Percentiles rank a stretch among this genome's conserved stretches.
phyloP scores from a whole-genome alignment of 192 early-diverging fungal species.

The Entrophospora sp. region DNA sequence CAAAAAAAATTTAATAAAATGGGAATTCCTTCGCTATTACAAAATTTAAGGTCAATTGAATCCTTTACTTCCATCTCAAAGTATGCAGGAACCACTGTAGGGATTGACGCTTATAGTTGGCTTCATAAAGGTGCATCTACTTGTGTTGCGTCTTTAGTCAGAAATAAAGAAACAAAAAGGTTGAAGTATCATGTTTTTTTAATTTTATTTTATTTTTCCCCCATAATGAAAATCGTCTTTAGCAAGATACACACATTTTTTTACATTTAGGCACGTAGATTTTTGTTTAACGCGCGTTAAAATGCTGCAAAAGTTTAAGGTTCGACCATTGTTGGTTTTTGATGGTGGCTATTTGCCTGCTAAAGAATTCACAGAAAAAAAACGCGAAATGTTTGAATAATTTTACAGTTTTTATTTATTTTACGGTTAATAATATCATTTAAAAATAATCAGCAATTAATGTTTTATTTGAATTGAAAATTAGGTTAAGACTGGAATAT shows the following conservation, averaged over 20 bases:
- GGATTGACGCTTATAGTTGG: constrained; percentile 94
- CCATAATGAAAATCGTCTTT: background rate
- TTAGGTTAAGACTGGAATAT: constrained; percentile 51
- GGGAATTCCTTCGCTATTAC: constrained; percentile 87
- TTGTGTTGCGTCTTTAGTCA: constrained; percentile 74
- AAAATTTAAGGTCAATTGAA: constrained; percentile 68
- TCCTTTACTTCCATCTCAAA: constrained; percentile 58
- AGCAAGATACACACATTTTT: background rate
- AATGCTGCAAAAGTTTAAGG: constrained; percentile 61
- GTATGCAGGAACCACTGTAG: constrained; percentile 64
- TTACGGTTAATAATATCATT: constrained; percentile 1
- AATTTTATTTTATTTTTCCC: background rate
- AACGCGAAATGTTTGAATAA: constrained; percentile 48
- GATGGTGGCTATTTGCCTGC: constrained; percentile 87
- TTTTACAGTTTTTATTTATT: background rate
- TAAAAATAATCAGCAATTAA: background rate
- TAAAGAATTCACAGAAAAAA: constrained; percentile 66
- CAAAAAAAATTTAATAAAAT: too few species aligned
- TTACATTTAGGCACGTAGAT: constrained; percentile 59
- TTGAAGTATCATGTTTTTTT: constrained; percentile 26
- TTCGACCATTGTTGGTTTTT: constrained; percentile 86
- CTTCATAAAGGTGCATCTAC: constrained; percentile 81
- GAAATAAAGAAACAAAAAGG: constrained; percentile 60
- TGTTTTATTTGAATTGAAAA: background rate
- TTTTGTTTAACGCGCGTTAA: constrained; percentile 71